These are phyloP conservation scores for Thuidium tamariscinum DNA, from an alignment of 225 moss, liverwort and hornwort species.

Conservation along the genomic window DNA sequence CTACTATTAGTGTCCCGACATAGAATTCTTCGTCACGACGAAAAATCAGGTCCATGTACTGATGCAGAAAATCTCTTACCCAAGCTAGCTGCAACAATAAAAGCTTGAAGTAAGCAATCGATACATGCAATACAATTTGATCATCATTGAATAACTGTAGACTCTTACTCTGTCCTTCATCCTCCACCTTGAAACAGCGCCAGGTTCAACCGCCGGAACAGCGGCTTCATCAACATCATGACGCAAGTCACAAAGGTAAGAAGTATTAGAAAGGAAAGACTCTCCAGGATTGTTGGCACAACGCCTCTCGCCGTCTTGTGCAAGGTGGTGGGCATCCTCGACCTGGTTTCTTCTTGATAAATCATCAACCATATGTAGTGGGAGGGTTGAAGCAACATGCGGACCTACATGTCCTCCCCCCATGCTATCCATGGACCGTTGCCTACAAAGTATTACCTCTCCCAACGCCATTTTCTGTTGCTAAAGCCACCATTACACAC, in stretches of 20 bases:
- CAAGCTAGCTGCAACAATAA: neutral
- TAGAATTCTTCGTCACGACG: neutral
- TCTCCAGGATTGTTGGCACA: constrained; percentile 21
- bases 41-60: neutral
- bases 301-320: constrained; percentile 16
- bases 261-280: constrained; percentile 42
- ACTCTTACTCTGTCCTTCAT: constrained; percentile 97
- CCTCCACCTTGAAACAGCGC: constrained; percentile 83
- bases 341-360: constrained; percentile 31
- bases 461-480: constrained; percentile 69
- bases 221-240: constrained; percentile 69
- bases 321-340: constrained; percentile 50
- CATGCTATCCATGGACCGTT: constrained; percentile 87
- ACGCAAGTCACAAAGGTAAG: constrained; percentile 81
- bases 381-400: constrained; percentile 17
- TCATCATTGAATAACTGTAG: neutral
- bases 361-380: constrained; percentile 45
- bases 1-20: neutral
- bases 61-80: neutral
- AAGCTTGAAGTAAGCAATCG: neutral
- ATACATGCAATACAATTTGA: neutral
- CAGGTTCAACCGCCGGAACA: constrained; percentile 43
- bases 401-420: constrained; percentile 66
- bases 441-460: constrained; percentile 78
- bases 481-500: constrained; percentile 54